phyloP scores from a whole-genome alignment of 495 filamentous ascomycete genomes.

The Daldinia loculata region DNA sequence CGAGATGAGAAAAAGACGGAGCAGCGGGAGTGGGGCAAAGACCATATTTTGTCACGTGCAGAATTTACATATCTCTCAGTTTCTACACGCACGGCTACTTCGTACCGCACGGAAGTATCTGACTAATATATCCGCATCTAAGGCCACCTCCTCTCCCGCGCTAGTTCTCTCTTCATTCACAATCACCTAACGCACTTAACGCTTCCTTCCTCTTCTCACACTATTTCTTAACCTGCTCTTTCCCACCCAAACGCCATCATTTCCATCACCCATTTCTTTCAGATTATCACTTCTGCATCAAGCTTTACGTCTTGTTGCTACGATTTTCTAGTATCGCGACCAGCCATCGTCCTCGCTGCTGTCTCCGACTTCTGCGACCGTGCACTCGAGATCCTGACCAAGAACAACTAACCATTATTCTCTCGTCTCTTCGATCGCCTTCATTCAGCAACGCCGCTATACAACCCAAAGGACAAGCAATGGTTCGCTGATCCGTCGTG shows the following conservation, averaged over 20 bases:
- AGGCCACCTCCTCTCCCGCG: constrained; percentile 25
- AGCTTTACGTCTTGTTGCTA: constrained; percentile 1
- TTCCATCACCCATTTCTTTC: constrained; percentile 21
- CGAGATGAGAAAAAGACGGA: not conserved
- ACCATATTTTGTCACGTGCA: not conserved
- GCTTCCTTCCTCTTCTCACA: constrained; percentile 24
- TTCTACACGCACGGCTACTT: not conserved
- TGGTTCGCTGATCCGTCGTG: constrained; percentile 21
- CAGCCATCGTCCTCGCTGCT: not conserved
- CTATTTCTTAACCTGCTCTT: not conserved
- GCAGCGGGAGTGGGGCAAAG: not conserved
- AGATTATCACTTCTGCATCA: constrained; percentile 16
- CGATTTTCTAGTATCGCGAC: constrained; percentile 1
- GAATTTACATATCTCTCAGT: not conserved
- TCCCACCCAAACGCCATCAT: constrained; percentile 9
- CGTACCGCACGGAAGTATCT: constrained; percentile 1
- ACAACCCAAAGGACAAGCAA: constrained; percentile 5
- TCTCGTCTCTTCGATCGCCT: constrained; percentile 6
- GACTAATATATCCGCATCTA: constrained; percentile 22
- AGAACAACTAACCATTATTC: not conserved
- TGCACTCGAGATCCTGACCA: not conserved
- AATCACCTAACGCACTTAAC: not conserved
- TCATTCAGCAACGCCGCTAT: not conserved
- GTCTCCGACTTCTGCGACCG: constrained; percentile 2
- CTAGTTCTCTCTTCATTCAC: constrained; percentile 26